Base-by-base conservation (phyloP, 495 filamentous ascomycete species). In the Friedmanniomyces simplex region DNA sequence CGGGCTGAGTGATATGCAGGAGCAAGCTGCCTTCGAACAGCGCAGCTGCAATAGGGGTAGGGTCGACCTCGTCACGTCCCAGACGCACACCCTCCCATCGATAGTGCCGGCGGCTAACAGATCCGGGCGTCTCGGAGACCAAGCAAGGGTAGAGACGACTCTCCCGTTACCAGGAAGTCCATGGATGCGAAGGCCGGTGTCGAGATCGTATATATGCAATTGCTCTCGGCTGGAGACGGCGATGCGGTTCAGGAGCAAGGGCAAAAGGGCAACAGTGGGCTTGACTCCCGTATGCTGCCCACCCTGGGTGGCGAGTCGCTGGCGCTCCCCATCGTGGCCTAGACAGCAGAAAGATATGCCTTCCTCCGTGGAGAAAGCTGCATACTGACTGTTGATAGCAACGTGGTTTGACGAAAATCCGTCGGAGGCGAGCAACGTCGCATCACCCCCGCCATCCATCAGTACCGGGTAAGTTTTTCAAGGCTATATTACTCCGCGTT, bases 71-170 rank as follows among this genome's bases (percentile, higher is more conserved):
- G 18, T 12, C 5, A 59, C 20, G 13, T 28, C 25, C 48, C 50
- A 53, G 22, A 59, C 10, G n/a, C 21, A 14, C 7, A 53, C 25
- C 2, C 4, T 24, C 10, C 56, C 56, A 36, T 59, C 56, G 14
- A 53, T 59, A 14, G 49, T 34, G 22, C 48, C 56, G 11, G 13
- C n/a, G 10, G 56, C 56, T 3, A 59, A n/a, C 1, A 46, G 12
- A 18, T 45, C 34, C 6, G 18, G 6, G 16, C 26, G 16, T n/a
- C 18, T 5, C 1, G 26, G 24, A 12, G 20, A 28, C 48, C 48
- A 59, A 13, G 49, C n/a, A 2, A 59, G 12, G n/a, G 24, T 11
- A 2, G 49, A 53, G 3, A 59, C 28, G 10, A 22, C 36, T 21
- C 56, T 12, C 14, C 56, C 56, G 24, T 16, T 52, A 2, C 56